Conservation (phyloP, 2,329 filamentous ascomycete species). For the Myriangium duriaei region DNA sequence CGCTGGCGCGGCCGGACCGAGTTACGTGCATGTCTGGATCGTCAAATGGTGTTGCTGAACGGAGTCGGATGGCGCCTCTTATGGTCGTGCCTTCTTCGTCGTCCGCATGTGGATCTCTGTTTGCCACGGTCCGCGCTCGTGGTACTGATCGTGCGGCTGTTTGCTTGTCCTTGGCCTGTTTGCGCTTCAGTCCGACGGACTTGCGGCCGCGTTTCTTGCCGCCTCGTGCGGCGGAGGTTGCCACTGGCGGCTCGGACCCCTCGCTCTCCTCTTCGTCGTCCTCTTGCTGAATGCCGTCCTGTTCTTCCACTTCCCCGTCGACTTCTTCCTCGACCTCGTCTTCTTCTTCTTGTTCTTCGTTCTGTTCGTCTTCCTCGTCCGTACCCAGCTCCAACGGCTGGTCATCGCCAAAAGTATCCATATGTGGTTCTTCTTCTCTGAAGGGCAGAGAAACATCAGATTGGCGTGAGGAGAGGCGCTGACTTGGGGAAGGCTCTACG, state of each 20-base stretch:
- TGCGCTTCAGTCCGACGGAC: conserved; percentile 2
- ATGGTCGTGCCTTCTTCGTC: conserved; percentile 10
- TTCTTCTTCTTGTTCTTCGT: conserved; percentile 1
- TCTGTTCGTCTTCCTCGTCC: conserved; percentile 6
- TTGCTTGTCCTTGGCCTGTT: not conserved
- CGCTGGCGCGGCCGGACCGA: conserved; percentile 68
- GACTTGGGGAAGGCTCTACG: conserved; percentile 5
- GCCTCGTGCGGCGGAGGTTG: not conserved
- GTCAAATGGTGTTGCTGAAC: conserved; percentile 26
- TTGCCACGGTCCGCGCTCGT: conserved; percentile 10
- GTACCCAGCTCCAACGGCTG: not conserved
- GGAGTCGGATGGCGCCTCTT: conserved; percentile 19
- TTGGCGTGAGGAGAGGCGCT: conserved; percentile 1
- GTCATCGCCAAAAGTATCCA: not conserved
- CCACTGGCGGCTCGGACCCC: no score
- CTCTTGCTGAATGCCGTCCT: not conserved
- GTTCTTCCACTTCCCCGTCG: conserved; percentile 5
- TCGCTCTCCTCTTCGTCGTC: conserved; percentile 3
- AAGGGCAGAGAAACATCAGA: not conserved
- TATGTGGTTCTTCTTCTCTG: not conserved
- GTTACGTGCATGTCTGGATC: conserved; percentile 47
- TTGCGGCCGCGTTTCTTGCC: conserved; percentile 9
- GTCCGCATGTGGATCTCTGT: conserved; percentile 11
- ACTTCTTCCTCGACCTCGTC: conserved; percentile 3
- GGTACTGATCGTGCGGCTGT: not conserved